phyloP scores from a whole-genome alignment of 1,284 basidiomycete genomes.

The Phlebopus sp. region DNA sequence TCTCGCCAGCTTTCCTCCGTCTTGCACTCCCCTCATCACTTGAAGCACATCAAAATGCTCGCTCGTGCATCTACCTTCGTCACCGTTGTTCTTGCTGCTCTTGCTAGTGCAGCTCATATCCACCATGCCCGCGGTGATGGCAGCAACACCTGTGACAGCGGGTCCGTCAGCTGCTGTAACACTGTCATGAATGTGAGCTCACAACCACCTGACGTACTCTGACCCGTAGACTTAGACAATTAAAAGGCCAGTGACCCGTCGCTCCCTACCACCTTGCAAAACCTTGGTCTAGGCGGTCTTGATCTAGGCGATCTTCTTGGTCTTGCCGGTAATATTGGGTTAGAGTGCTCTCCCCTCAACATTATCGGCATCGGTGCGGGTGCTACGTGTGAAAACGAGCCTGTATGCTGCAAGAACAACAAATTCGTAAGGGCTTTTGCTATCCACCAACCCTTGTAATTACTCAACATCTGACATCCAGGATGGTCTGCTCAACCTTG shows the following conservation, averaged over 20 bases:
- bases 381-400: conserved; percentile 21
- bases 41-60: conserved; percentile 17
- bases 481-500: too few species aligned
- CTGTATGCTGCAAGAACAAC: conserved; percentile 21
- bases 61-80: conserved; percentile 17
- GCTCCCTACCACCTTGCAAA: neutral
- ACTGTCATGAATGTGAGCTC: conserved; percentile 17
- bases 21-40: neutral
- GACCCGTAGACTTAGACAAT: too few species aligned
- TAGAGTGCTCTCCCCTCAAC: conserved; percentile 25
- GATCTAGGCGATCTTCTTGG: conserved; percentile 13
- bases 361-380: conserved; percentile 20
- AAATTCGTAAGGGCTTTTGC: conserved; percentile 12
- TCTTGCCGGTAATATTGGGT: conserved; percentile 22
- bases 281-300: neutral
- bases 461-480: too few species aligned
- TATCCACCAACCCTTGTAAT: too few species aligned
- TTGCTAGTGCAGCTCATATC: conserved; percentile 23
- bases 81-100: conserved; percentile 13
- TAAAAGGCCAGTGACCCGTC: too few species aligned
- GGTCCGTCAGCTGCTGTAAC: conserved; percentile 19
- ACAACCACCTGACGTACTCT: neutral
- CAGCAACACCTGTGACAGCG: conserved; percentile 15
- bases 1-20: neutral
- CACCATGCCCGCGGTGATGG: conserved; percentile 12